These are phyloP conservation scores for Neurospora sp. DNA, from an alignment of 2,329 filamentous ascomycete species.

Conservation along the genomic window DNA sequence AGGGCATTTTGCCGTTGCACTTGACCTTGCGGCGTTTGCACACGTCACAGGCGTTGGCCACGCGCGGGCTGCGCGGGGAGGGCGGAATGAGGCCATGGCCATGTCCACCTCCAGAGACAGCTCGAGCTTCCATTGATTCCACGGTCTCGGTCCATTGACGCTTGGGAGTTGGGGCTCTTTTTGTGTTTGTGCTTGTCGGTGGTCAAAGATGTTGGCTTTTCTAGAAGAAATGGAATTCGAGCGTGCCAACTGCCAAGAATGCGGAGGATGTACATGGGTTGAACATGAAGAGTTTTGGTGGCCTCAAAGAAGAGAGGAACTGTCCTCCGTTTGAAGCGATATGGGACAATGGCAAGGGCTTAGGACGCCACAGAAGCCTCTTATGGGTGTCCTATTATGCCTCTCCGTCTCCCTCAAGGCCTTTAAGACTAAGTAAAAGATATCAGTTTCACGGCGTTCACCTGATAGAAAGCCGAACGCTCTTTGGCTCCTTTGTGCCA, in stretches of 20 bases:
- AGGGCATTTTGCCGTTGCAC: slow-evolving; percentile 44
- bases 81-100: neutral
- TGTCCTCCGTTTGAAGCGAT: too few relatives aligned
- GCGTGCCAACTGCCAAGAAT: neutral
- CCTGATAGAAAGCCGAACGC: too few relatives aligned
- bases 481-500: too few relatives aligned
- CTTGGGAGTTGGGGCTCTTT: neutral
- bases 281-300: too few relatives aligned
- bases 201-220: neutral
- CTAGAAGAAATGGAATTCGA: neutral
- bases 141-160: neutral
- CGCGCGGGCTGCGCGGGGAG: slow-evolving; percentile 22
- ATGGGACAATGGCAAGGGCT: too few relatives aligned
- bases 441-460: too few relatives aligned
- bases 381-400: too few relatives aligned
- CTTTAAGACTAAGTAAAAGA: too few relatives aligned
- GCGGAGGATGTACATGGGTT: neutral
- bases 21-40: slow-evolving; percentile 46
- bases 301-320: too few relatives aligned
- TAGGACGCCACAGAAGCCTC: too few relatives aligned
- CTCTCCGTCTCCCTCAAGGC: too few relatives aligned
- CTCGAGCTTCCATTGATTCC: neutral
- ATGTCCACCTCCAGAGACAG: neutral
- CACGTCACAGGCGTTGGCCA: slow-evolving; percentile 43
- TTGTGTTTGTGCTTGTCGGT: neutral